Evolutionary conservation across 1,284 basidiomycete genomes (phyloP), one percentile per base, ranked within the genome.

Genomic region (Ceratobasidium sp.): DNA sequence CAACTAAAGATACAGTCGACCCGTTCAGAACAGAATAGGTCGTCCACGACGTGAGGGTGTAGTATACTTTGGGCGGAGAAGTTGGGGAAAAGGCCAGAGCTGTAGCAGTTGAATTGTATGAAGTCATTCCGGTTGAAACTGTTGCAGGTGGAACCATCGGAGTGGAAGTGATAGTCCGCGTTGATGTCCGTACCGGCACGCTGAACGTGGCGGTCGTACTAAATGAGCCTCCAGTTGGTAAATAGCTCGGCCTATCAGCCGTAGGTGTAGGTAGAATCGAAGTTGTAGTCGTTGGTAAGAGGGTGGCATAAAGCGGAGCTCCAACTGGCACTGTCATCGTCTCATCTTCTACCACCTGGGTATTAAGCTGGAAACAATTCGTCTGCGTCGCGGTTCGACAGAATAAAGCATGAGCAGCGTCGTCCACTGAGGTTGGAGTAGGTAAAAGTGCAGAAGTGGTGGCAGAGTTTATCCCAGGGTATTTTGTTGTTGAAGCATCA

Each of bases 41-140:
- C 21, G 64, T 55, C 64, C 64, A 67, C 10, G 64, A 55, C 5
- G 61, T 64, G 14, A 52, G 28, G 5, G n/a, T 52, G n/a, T 45
- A 61, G 41, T 12, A 30, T 39, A 28, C 18, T 30, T 53, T 14
- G 52, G 43, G 61, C 18, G 60, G 43, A 16, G 60, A 45, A n/a
- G 60, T 36, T 1, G 30, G 30, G 39, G 55, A n/a, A 8, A 34
- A 10, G 39, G 55, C 16, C 32, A 36, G 9, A 16, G 18, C 0
- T 32, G 55, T 36, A 32, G 6, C 18, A 21, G 55, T 41, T 18
- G 32, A 10, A 36, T 41, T 41, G 32, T 21, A 39, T 26, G 32
- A 18, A 39, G 36, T 30, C 2, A 36, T 58, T n/a, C 21, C 2
- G 23, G 48, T n/a, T 52, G 34, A 45, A 43, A 50, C 36, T n/a